A percentile compares a stretch with the other conserved stretches of the same genome.
Conservation (phyloP, 1,139 yeast genomes). For the Hanseniaspora sp. region DNA sequence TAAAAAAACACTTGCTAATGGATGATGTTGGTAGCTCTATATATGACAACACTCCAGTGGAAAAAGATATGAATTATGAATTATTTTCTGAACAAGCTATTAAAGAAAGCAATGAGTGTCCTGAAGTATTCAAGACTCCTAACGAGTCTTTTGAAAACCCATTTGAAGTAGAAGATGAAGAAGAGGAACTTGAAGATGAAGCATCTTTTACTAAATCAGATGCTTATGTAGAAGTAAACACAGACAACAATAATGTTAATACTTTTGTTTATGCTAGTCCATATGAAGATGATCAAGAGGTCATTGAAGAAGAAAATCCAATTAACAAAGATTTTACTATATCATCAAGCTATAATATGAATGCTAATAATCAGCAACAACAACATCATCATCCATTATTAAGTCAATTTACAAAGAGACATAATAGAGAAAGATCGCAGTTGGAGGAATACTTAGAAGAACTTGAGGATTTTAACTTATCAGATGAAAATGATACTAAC, state of each 20-base stretch:
- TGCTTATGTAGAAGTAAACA: not conserved
- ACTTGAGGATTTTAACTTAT: slow-evolving; percentile 24
- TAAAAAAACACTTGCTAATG: not conserved
- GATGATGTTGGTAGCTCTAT: slow-evolving; percentile 5
- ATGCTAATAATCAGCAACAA: not conserved
- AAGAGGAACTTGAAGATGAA: not conserved
- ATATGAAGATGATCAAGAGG: not conserved
- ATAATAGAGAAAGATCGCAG: slow-evolving; percentile 27
- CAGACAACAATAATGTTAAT: not conserved
- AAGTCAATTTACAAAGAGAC: slow-evolving; percentile 17
- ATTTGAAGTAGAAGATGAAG: not conserved
- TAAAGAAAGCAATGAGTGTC: not conserved
- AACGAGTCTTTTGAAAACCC: not conserved
- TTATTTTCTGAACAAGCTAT: not conserved
- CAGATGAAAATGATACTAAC: slow-evolving; percentile 1
- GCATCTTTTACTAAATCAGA: not conserved
- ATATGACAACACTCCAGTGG: not conserved
- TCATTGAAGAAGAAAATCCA: not conserved
- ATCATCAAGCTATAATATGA: not conserved
- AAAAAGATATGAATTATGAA: not conserved
- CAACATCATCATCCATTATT: not conserved
- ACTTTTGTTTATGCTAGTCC: not conserved
- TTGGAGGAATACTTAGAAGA: slow-evolving; percentile 29
- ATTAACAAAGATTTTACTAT: slow-evolving; percentile 1
- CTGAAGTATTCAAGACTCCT: not conserved